Conservation (phyloP, 805 yeast genomes). For the Starmera pachycereana region DNA sequence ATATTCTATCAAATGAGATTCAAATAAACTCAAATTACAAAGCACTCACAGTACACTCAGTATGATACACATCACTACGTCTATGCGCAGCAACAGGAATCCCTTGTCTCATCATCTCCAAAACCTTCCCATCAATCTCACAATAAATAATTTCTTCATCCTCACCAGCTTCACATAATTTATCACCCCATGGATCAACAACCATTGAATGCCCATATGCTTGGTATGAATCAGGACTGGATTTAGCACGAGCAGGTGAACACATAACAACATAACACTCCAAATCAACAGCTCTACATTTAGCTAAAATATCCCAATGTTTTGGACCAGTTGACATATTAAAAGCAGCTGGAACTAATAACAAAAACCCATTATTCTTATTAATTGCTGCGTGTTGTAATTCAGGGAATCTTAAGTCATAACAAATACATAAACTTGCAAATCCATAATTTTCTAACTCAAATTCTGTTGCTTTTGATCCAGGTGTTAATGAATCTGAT, state of each 20-base stretch:
- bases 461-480: slow-evolving; percentile 67
- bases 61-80: slow-evolving; percentile 43
- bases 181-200: slow-evolving; percentile 51
- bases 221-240: slow-evolving; percentile 40
- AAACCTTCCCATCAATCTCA: slow-evolving; percentile 47
- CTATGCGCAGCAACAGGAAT: slow-evolving; percentile 65
- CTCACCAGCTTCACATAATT: slow-evolving; percentile 63
- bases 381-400: slow-evolving; percentile 52
- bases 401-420: slow-evolving; percentile 76
- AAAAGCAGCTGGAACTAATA: slow-evolving; percentile 79
- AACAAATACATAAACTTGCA: slow-evolving; percentile 77
- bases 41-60: slow-evolving; percentile 22
- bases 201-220: slow-evolving; percentile 61
- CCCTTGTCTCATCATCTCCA: slow-evolving; percentile 44
- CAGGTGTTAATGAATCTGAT: slow-evolving; percentile 61
- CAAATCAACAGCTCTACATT: slow-evolving; percentile 67
- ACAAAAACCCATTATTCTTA: slow-evolving; percentile 50
- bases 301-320: slow-evolving; percentile 72
- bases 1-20: no score
- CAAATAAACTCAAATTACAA: no score
- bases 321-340: slow-evolving; percentile 78
- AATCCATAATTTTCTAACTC: slow-evolving; percentile 52
- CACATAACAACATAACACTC: slow-evolving; percentile 67
- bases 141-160: slow-evolving; percentile 64
- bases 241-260: slow-evolving; percentile 74